Evolutionary conservation across 78 protist genomes (phyloP).

Genomic region (Speleostelium caveatum): DNA sequence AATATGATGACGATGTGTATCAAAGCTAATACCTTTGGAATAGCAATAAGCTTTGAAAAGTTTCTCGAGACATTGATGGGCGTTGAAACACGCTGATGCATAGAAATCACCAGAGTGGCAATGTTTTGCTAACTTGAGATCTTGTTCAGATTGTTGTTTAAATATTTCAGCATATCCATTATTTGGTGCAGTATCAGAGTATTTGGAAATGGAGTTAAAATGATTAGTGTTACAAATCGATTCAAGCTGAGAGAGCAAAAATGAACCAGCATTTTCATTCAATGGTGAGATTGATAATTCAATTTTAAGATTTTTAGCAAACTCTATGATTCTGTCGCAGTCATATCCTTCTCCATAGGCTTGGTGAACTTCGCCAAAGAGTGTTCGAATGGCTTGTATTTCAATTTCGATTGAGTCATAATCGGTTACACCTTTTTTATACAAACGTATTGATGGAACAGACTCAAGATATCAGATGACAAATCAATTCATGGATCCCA

Average conservation of each 20-base stretch:
- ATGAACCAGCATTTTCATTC: too few species aligned
- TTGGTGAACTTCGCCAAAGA: background rate
- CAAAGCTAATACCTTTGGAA: background rate
- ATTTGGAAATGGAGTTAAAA: too few species aligned
- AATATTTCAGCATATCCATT: background rate
- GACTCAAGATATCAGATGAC: background rate
- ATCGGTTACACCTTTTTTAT: background rate
- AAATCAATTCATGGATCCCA: background rate
- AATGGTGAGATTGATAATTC: background rate
- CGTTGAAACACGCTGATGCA: background rate
- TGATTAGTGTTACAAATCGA: too few species aligned
- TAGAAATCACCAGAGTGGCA: background rate
- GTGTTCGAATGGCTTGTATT: background rate
- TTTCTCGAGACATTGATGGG: constrained; percentile 14
- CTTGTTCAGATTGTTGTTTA: background rate
- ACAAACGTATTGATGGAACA: background rate
- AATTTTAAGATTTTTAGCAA: background rate
- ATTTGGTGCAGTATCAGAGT: background rate
- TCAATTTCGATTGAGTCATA: background rate
- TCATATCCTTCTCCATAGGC: background rate
- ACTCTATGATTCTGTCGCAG: background rate
- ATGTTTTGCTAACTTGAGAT: background rate
- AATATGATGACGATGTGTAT: background rate
- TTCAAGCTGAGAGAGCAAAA: too few species aligned
- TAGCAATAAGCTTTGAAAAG: constrained; percentile 13